phyloP scores from a whole-genome alignment of 352 stramenopile genomes.

The Achlya hypogyna region DNA sequence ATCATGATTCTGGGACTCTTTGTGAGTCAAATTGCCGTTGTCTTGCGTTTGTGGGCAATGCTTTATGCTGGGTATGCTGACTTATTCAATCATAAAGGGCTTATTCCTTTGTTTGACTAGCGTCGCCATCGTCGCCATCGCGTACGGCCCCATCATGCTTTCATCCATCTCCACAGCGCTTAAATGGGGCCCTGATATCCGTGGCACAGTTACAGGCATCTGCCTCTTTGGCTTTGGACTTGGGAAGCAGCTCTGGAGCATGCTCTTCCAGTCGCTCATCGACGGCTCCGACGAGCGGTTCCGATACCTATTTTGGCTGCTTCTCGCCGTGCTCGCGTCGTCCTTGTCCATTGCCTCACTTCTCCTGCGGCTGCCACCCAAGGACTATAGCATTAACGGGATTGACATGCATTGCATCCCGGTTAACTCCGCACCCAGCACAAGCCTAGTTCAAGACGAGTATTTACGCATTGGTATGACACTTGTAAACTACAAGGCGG shows the following conservation, averaged over 20 bases:
- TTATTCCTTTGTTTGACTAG: neutral
- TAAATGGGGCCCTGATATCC: slow-evolving; percentile 12
- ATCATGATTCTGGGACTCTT: slow-evolving; percentile 8
- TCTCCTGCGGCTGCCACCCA: neutral
- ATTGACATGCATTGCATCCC: slow-evolving; percentile 13
- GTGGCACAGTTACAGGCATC: neutral
- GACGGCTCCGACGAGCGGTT: neutral
- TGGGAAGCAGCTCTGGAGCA: slow-evolving; percentile 6
- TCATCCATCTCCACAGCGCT: slow-evolving; percentile 4
- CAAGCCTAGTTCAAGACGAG: neutral
- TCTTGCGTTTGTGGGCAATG: neutral
- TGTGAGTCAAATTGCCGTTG: neutral
- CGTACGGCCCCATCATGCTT: neutral
- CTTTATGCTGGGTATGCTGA: slow-evolving; percentile 19
- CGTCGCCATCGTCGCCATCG: neutral
- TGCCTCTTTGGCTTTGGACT: slow-evolving; percentile 21
- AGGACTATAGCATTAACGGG: neutral
- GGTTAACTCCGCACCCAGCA: neutral
- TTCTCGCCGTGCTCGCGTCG: neutral
- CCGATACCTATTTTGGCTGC: neutral
- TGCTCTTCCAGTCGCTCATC: neutral
- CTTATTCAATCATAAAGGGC: too few species aligned
- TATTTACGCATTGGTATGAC: slow-evolving; percentile 14
- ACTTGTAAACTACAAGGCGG: slow-evolving; percentile 16
- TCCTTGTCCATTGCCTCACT: neutral